Base-by-base conservation (phyloP, 164 flowering plant species). In the Magnolia sinica region DNA sequence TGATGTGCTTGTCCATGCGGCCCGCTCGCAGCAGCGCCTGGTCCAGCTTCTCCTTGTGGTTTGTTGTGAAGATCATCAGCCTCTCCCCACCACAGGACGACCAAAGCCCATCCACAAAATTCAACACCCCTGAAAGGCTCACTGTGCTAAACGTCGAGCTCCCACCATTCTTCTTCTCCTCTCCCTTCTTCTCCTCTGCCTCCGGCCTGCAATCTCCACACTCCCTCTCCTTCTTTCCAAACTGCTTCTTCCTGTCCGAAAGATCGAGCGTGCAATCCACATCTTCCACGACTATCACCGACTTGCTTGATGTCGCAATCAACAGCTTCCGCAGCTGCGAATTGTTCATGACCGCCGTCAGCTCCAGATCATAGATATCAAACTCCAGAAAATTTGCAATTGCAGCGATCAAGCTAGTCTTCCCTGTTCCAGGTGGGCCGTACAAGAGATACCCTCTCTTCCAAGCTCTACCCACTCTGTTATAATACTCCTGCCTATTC, bases 61-160 rank as follows among this genome's bases (percentile, higher is more conserved):
- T 83, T 0, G 85, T 83, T 8, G 85, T 83, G 29, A 83, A 83
- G 61, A 83, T 83, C 58, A 83, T 83, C 59, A 83, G 23, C 70
- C 81, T 70, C 72, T 83, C 85, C 11, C 81, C 81, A 8, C 81
- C 85, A 74, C 85, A 83, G 8, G 81, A 83, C 4, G 85, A 83
- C 85, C 85, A 83, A 14, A 83, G 68, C 68, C 85, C 83, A 79
- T 83, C 85, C 8, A 83, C 83, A 24, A 83, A 83, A 72, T 83
- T 80, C 73, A 67, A 67, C 50, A 31, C 84, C 7, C 55, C 77
- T n/a, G 76, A 73, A 49, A 76, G 74, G 50, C 75, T 70, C 4
- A 68, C 73, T 0, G 70, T 55, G 67, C 52, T 76, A 8, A 50
- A 51, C 45, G 59, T 13, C 7, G 59, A 27, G 37, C 59, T 9